These are phyloP conservation scores for Yamadazyma aaseri DNA, from an alignment of 1,139 yeast species.

Conservation along the genomic window DNA sequence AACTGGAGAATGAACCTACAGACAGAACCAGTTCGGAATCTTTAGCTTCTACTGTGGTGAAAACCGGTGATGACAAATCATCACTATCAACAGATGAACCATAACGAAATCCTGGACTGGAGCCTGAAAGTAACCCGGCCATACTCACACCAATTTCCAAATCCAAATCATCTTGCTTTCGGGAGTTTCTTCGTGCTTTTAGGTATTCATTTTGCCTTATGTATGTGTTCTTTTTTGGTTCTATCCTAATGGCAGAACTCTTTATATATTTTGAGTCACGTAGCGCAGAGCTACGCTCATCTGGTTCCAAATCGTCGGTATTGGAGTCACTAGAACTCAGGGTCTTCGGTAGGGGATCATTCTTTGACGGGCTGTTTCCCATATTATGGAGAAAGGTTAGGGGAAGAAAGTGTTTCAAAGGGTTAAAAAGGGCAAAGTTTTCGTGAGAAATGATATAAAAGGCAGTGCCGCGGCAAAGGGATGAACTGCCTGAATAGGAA, in stretches of 20 bases:
- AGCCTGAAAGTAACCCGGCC: constrained; percentile 37
- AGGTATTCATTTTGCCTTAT: constrained; percentile 10
- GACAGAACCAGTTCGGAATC: constrained; percentile 47
- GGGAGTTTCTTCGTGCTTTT: constrained; percentile 4
- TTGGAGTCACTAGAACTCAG: constrained; percentile 15
- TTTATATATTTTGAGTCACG: constrained; percentile 22
- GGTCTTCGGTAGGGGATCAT: constrained; percentile 51
- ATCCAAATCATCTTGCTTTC: constrained; percentile 25
- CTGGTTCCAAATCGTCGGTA: constrained; percentile 41
- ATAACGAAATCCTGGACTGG: constrained; percentile 12
- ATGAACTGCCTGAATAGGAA: constrained; percentile 1
- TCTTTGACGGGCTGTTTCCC: constrained; percentile 64
- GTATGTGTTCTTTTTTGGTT: constrained; percentile 14
- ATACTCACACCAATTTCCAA: constrained; percentile 46
- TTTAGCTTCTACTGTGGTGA: constrained; percentile 33
- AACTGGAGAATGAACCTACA: constrained; percentile 10
- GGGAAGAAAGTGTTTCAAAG: neutral
- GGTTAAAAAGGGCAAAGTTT: neutral
- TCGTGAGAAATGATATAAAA: neutral
- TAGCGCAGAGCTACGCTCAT: constrained; percentile 49
- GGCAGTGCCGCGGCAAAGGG: too few species aligned
- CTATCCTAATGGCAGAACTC: constrained; percentile 20
- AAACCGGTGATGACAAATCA: constrained; percentile 33
- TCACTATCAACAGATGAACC: constrained; percentile 43
- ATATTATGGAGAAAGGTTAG: constrained; percentile 20